Evolutionary conservation across 192 early-diverging fungal genomes (phyloP).

Genomic region (Chytriomyces sp.): DNA sequence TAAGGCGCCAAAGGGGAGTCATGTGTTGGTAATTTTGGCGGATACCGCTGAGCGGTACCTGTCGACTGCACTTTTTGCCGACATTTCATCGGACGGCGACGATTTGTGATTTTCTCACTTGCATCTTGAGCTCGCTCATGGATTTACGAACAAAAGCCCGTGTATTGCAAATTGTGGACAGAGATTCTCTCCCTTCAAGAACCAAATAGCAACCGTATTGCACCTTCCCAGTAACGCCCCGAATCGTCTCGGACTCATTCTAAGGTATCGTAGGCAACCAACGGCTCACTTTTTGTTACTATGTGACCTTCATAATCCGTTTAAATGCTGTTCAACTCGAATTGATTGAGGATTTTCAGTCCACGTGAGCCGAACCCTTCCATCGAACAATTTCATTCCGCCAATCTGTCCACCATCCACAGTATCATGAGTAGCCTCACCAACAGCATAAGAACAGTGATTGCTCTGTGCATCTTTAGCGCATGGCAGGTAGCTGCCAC

Average conservation of each 20-base stretch:
- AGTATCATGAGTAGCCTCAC: not conserved
- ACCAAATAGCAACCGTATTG: no score
- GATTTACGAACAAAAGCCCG: not conserved
- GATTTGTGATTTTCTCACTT: conserved; percentile 7
- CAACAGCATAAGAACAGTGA: not conserved
- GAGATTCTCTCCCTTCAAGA: no score
- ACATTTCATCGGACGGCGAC: conserved; percentile 34
- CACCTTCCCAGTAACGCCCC: no score
- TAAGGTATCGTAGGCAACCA: no score
- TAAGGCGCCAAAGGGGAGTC: conserved; percentile 26
- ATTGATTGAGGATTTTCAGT: not conserved
- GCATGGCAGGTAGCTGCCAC: not conserved
- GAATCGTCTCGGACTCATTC: no score
- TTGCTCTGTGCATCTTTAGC: not conserved
- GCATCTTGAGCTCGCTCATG: not conserved
- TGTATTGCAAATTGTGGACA: not conserved
- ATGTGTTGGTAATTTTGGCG: conserved; percentile 38
- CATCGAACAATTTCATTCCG: not conserved
- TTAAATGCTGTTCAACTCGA: not conserved
- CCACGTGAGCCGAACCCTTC: not conserved
- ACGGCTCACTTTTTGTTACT: no score
- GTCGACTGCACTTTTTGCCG: conserved; percentile 40
- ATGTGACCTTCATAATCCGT: no score
- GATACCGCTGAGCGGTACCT: conserved; percentile 43
- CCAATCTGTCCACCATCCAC: not conserved